A percentile compares a stretch with the other conserved stretches of the same genome.
Conservation (phyloP, 202 grass and related monocot genomes). For the Zizania palustris region DNA sequence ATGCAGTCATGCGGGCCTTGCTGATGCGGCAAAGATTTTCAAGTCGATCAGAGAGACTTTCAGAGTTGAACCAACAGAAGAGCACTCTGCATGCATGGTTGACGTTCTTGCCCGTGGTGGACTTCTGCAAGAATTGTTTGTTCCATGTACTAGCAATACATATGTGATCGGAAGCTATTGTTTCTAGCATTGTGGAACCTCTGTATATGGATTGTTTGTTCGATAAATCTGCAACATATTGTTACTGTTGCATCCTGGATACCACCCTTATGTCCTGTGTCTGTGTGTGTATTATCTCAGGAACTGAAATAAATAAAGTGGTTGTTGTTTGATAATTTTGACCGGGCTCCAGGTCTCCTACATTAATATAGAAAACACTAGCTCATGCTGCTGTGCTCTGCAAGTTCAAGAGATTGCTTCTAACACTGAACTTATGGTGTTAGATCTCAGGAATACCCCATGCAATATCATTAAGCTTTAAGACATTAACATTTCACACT, state of each 20-base stretch:
- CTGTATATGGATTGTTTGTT: background rate
- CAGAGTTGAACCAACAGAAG: slow-evolving; percentile 46
- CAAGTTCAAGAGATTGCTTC: too few relatives aligned
- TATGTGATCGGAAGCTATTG: background rate
- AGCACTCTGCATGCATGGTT: slow-evolving; percentile 68
- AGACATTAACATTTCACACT: too few relatives aligned
- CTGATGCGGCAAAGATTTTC: slow-evolving; percentile 60
- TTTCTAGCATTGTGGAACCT: background rate
- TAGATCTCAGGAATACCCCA: too few relatives aligned
- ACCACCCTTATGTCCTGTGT: background rate
- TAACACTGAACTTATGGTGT: too few relatives aligned
- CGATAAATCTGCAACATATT: background rate
- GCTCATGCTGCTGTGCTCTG: too few relatives aligned
- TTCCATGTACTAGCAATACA: background rate
- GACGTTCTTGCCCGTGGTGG: slow-evolving; percentile 59
- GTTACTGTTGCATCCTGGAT: background rate
- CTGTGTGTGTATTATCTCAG: background rate
- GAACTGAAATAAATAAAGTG: background rate
- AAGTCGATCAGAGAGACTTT: slow-evolving; percentile 51
- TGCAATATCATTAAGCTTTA: too few relatives aligned
- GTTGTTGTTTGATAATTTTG: background rate
- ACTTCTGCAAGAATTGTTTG: slow-evolving; percentile 37
- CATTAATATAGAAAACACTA: too few relatives aligned
- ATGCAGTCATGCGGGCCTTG: slow-evolving; percentile 67
- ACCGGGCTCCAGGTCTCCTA: background rate